Conservation (phyloP, 1,284 basidiomycete species). For the Ustilago sp. region DNA sequence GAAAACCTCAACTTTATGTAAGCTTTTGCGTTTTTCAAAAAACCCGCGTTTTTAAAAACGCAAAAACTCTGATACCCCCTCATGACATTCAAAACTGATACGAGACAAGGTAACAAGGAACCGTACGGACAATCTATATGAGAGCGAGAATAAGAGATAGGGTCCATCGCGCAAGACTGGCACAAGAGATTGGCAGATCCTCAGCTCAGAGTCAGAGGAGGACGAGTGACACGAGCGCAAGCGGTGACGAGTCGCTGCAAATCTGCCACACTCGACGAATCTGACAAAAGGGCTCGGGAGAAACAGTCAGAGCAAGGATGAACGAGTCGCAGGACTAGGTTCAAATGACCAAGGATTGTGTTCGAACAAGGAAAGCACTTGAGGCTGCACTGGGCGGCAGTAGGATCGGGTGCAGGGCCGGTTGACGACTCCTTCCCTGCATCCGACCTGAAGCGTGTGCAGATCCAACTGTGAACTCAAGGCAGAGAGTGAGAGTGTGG, state of each 20-base stretch:
- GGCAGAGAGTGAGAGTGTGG: constrained; percentile 8
- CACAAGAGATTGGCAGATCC: background rate
- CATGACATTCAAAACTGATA: constrained; percentile 47
- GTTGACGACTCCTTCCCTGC: constrained; percentile 54
- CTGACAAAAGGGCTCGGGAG: background rate
- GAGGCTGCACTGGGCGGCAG: constrained; percentile 35
- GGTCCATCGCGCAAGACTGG: constrained; percentile 8
- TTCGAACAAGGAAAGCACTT: constrained; percentile 20
- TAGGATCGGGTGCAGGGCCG: constrained; percentile 23
- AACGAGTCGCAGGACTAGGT: constrained; percentile 12
- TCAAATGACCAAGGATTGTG: background rate
- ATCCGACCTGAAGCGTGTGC: constrained; percentile 19
- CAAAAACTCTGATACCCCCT: too few species aligned
- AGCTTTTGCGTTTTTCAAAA: too few species aligned
- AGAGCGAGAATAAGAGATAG: constrained; percentile 12
- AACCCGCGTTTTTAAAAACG: too few species aligned
- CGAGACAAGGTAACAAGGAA: constrained; percentile 37
- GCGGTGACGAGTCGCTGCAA: constrained; percentile 50
- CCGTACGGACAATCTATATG: constrained; percentile 39
- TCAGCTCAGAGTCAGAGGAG: background rate
- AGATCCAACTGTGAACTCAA: constrained; percentile 45
- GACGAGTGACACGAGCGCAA: constrained; percentile 11
- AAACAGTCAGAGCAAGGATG: constrained; percentile 6
- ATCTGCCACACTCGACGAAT: constrained; percentile 2
- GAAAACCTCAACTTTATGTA: too few species aligned